These are phyloP conservation scores for Calonectria crousiana DNA, from an alignment of 2,329 filamentous ascomycete genomes.

Conservation along the genomic window DNA sequence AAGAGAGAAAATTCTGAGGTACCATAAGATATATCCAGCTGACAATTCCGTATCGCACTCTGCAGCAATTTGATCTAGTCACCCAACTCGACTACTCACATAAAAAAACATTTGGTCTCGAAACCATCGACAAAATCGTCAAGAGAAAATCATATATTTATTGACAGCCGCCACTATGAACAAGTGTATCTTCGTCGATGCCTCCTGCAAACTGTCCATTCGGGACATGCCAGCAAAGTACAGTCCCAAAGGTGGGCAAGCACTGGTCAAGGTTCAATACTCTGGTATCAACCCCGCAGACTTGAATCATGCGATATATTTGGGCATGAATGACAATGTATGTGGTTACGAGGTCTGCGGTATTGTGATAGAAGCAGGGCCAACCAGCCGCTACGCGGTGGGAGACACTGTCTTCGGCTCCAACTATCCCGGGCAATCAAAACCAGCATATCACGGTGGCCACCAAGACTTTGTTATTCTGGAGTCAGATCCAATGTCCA, in stretches of 20 bases:
- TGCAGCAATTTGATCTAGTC: background rate
- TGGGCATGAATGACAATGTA: background rate
- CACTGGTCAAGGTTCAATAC: background rate
- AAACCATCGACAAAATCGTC: background rate
- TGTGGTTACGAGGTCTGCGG: background rate
- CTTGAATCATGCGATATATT: background rate
- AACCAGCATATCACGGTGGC: background rate
- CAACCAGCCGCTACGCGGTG: background rate
- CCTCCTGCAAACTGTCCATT: background rate
- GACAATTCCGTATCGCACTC: background rate
- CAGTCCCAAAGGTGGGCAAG: background rate
- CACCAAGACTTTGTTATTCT: background rate
- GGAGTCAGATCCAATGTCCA: background rate
- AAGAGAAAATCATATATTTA: background rate
- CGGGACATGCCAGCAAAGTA: background rate
- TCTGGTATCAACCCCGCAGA: background rate
- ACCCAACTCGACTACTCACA: background rate
- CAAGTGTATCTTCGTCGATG: background rate
- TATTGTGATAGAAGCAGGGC: background rate
- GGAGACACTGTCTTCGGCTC: background rate
- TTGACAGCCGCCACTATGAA: background rate
- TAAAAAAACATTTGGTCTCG: background rate
- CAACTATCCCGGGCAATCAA: conserved; percentile 25
- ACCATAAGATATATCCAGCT: background rate
- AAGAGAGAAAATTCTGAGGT: background rate